These are phyloP conservation scores for Penicillium occitanis DNA, from an alignment of 2,329 filamentous ascomycete genomes.

Conservation along the genomic window DNA sequence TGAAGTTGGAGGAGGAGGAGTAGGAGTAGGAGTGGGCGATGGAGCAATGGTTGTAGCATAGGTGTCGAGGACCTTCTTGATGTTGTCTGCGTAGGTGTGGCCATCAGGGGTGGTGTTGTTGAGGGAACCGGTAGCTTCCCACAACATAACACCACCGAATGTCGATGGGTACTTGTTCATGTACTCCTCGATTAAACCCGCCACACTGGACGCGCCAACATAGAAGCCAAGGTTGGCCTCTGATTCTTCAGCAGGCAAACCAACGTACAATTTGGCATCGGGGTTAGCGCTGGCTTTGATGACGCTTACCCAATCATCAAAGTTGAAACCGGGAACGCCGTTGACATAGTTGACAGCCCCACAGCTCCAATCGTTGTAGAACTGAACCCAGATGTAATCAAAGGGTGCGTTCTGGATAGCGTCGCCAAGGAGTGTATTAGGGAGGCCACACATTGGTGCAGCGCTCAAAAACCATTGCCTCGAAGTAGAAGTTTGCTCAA, in stretches of 20 bases:
- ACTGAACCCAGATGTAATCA: conserved; percentile 58
- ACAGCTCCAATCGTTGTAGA: conserved; percentile 55
- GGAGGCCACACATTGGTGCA: conserved; percentile 53
- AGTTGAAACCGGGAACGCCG: conserved; percentile 33
- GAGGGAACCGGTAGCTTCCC: conserved; percentile 47
- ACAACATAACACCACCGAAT: conserved; percentile 62
- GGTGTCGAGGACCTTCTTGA: conserved; percentile 23
- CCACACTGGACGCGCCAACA: conserved; percentile 48
- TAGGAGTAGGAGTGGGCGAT: conserved; percentile 7
- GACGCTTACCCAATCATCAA: conserved; percentile 46
- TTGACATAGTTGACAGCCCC: conserved; percentile 31
- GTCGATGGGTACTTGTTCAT: conserved; percentile 29
- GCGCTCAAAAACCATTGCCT: conserved; percentile 51
- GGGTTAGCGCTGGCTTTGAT: conserved; percentile 42
- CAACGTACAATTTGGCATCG: conserved; percentile 55
- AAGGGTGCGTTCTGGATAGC: conserved; percentile 49
- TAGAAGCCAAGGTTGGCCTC: conserved; percentile 39
- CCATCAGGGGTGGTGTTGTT: conserved; percentile 22
- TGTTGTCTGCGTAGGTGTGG: conserved; percentile 24
- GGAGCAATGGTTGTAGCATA: conserved; percentile 24
- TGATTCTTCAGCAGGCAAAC: conserved; percentile 44
- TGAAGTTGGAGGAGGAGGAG: not conserved
- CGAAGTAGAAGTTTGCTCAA: conserved; percentile 25
- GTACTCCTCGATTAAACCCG: conserved; percentile 46
- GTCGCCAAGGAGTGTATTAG: conserved; percentile 48